A percentile compares a stretch with the other conserved stretches of the same genome.
These are phyloP conservation scores for Neurospora sp. DNA, from an alignment of 495 filamentous ascomycete species.

Conservation along the genomic window DNA sequence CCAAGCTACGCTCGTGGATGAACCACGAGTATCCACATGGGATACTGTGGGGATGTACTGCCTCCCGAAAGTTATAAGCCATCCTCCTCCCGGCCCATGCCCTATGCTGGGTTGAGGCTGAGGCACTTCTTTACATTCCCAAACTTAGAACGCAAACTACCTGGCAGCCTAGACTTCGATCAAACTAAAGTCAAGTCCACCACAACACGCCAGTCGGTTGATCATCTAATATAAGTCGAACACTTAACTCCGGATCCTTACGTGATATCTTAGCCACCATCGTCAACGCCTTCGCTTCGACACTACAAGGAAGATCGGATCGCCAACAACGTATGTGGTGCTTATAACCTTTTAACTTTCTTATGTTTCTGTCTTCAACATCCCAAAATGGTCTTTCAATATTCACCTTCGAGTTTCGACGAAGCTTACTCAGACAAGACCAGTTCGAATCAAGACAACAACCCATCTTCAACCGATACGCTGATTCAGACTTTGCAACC, in stretches of 20 bases:
- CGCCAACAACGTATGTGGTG: constrained; percentile 21
- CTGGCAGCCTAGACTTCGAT: background rate
- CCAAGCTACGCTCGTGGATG: background rate
- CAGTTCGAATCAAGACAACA: constrained; percentile 30
- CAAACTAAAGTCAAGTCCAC: background rate
- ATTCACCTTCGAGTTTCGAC: constrained; percentile 20
- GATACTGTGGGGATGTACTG: constrained; percentile 22
- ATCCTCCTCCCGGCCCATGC: constrained; percentile 17
- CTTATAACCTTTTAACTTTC: constrained; percentile 6
- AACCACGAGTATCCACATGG: background rate
- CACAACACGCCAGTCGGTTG: background rate
- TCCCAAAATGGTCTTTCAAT: constrained; percentile 23
- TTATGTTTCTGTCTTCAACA: constrained; percentile 1
- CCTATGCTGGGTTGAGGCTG: constrained; percentile 21
- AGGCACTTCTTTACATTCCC: constrained; percentile 17
- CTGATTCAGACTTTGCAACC: constrained; percentile 25
- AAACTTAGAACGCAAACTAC: constrained; percentile 20
- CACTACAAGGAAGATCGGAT: background rate
- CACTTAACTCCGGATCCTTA: background rate
- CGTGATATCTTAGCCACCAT: constrained; percentile 1
- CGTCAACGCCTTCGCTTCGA: background rate
- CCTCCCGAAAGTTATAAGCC: constrained; percentile 22
- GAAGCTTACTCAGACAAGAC: constrained; percentile 35
- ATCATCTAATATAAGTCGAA: constrained; percentile 19
- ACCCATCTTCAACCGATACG: constrained; percentile 26